Base-by-base conservation (phyloP, 192 early-diverging fungal genomes). In the Coemansia sp. region DNA sequence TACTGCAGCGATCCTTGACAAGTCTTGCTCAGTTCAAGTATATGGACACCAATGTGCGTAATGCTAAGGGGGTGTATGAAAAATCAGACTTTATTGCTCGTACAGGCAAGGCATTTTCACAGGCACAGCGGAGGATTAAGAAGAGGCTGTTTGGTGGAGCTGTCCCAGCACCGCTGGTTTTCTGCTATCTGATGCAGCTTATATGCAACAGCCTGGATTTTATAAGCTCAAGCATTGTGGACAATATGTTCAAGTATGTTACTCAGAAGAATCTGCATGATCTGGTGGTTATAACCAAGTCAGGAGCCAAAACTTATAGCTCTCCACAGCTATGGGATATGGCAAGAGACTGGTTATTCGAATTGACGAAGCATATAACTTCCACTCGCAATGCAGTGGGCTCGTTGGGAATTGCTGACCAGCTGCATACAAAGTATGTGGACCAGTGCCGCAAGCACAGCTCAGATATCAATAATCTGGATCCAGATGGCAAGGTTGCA, bases 111-210 rank as follows among this genome's bases (percentile, higher is more conserved):
- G 62, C 56, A 6, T 37, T 46, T 23, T 18, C 31, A 12, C 21
- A 42, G 6, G 44, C 54, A 18, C 16, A 44, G 23, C 31, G 47
- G 30, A 49, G 63, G 8, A 59, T 76, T 13, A 20, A 16, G 7
- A 38, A 36, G 13, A 53, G 66, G 18, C 55, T 76, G 6, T 28
- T 65, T 8, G 14, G 48, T 10, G 18, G 21, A 14, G 45, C 39
- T 7, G 63, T 77, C 1, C 43, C 55, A 2, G 67, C 38, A 1
- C 73, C 73, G 12, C 50, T 65, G 36, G 53, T 77, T 13, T 64
- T 38, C 33, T 66, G 26, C 41, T 50, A 41, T 23, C 7, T 77
- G 20, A 3, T 65, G 1, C 50, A 40, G 36, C 48, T 77, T 13
- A 41, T 28, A 10, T 68, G 66, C 26, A 38, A 18, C 9, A 35